A percentile compares a stretch with the other conserved stretches of the same genome.
These are phyloP conservation scores for Vaccinium corymbosum DNA, from an alignment of 148 eudicot genomes.

Conservation along the genomic window DNA sequence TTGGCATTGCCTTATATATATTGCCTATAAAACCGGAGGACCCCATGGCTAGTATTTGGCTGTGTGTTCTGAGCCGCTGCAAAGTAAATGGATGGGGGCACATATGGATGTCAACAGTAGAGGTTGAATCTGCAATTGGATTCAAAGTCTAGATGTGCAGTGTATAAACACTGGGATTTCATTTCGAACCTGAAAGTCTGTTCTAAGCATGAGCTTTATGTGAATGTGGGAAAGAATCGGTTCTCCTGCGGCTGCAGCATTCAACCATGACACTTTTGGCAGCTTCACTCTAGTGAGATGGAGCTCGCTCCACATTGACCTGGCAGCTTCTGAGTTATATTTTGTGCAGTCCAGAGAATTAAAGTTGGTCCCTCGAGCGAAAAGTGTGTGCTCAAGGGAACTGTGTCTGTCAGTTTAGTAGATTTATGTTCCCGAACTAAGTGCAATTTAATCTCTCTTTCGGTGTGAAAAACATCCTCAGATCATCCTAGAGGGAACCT, in stretches of 20 bases:
- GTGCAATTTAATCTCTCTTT: neutral
- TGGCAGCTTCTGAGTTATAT: neutral
- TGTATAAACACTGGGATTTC: neutral
- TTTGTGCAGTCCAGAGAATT: neutral
- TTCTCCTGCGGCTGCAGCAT: neutral
- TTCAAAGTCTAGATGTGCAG: neutral
- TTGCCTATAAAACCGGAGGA: neutral
- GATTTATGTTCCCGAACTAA: neutral
- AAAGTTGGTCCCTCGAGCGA: neutral
- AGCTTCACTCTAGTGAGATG: neutral
- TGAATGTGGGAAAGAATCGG: neutral
- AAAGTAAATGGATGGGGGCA: neutral
- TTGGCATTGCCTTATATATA: neutral
- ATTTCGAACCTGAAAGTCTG: neutral
- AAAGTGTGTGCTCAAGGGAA: neutral
- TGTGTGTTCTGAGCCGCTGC: neutral
- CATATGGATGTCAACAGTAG: neutral
- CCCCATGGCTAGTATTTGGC: neutral
- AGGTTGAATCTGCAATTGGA: neutral
- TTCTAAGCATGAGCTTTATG: neutral
- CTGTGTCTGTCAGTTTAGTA: neutral
- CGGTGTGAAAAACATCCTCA: neutral
- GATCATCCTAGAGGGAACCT: neutral
- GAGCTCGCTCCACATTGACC: neutral
- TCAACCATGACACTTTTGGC: neutral